Evolutionary conservation across 108 stramenopile genomes (phyloP), one percentile per base, ranked within the genome.

Genomic region (Pseudonitzschia pungens): DNA sequence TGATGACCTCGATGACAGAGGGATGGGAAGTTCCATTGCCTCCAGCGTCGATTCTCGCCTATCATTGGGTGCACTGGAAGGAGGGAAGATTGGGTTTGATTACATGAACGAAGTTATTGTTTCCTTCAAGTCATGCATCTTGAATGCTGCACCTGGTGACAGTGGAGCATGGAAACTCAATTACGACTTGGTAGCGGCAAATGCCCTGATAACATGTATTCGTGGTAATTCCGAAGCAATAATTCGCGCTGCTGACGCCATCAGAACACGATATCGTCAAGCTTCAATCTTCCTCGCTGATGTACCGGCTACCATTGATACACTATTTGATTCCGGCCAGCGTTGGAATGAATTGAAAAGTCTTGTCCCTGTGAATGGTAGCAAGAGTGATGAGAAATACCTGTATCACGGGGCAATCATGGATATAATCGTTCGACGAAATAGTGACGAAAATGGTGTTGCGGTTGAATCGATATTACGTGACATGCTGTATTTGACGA

Each of bases 101-200:
- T 80, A 69, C 36, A 56, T 77, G 65, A 55, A 44, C 14, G 76
- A 84, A 58, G 74, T 84, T 45, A 43, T 84, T 11, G 70, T 69
- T 12, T 54, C 83, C 18, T 80, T 84, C 21, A 45, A 72, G 36
- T 57, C 66, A 29, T 68, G 69, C 43, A 32, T 84, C 26, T 44
- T 79, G 16, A 77, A 72, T 64, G 76, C 74, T 14, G 58, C 28
- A 45, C 74, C 83, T n/a, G 69, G 58, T 71, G 65, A 50, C 45
- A 70, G 26, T 52, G 79, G 79, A 7, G 73, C 45, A 58, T 89
- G 88, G 87, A 88, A 84, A 71, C 70, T 87, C 36, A 83, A 84
- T 29, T 92, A 85, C 65, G 86, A 89, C 67, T 27, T 55, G 16
- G 73, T 83, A 20, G 91, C 91, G 9, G 88, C 89, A 11, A 80